Evolutionary conservation across 805 yeast species (phyloP).

Genomic region (Myxozyma melibiosi): DNA sequence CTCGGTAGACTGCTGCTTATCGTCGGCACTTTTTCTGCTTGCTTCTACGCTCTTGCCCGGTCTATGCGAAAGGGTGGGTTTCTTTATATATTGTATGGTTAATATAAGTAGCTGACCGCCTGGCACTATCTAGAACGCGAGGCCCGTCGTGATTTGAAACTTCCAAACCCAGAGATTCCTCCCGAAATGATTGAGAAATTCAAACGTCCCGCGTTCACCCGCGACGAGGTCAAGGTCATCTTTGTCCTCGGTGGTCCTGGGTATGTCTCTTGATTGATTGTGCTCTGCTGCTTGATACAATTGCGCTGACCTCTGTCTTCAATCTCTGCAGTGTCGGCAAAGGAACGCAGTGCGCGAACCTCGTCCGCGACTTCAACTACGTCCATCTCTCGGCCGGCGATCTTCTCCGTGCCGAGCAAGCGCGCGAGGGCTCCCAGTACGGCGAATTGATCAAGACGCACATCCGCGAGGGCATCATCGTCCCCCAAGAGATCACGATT

Average conservation of each 20-base stretch:
- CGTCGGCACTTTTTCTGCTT: slow-evolving; percentile 5
- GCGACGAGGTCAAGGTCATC: slow-evolving; percentile 72
- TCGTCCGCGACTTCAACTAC: slow-evolving; percentile 78
- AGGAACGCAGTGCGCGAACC: slow-evolving; percentile 91
- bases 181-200: background rate
- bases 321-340: slow-evolving; percentile 74
- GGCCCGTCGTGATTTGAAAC: slow-evolving; percentile 27
- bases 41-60: slow-evolving; percentile 16
- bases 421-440: slow-evolving; percentile 74
- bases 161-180: slow-evolving; percentile 18
- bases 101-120: background rate
- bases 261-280: slow-evolving; percentile 3
- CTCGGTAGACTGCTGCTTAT: slow-evolving; percentile 5
- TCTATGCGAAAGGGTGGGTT: slow-evolving; percentile 22
- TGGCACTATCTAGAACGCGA: slow-evolving; percentile 21
- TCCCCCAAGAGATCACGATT: slow-evolving; percentile 89
- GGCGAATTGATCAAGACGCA: slow-evolving; percentile 83
- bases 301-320: background rate
- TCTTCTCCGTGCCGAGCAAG: slow-evolving; percentile 87
- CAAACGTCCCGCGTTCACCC: slow-evolving; percentile 52
- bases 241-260: slow-evolving; percentile 98
- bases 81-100: background rate
- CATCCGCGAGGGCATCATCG: slow-evolving; percentile 86
- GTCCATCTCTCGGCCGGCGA: slow-evolving; percentile 97
- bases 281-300: background rate